These are phyloP conservation scores for Hordeum marinum DNA, from an alignment of 176 grass and related monocot genomes.

Conservation along the genomic window DNA sequence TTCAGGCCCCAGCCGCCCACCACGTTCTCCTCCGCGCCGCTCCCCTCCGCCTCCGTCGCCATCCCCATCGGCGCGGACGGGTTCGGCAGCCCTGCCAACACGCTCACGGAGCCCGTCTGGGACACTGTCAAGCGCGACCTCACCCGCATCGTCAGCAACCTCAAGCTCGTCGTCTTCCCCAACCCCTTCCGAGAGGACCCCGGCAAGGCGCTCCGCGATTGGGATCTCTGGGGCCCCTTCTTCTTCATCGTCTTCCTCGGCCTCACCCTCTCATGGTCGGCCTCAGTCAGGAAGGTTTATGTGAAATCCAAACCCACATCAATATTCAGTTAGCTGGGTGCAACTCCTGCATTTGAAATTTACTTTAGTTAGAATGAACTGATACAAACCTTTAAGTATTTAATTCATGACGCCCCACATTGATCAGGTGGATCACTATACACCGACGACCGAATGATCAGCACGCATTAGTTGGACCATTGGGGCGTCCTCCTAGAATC, in stretches of 20 bases:
- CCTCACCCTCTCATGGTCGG: conserved; percentile 83
- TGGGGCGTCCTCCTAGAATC: background rate
- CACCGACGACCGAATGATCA: background rate
- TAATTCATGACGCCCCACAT: background rate
- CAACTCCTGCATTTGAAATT: background rate
- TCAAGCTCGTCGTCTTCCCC: conserved; percentile 93
- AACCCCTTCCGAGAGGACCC: conserved; percentile 91
- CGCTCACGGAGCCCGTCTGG: conserved; percentile 89
- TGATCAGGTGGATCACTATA: background rate
- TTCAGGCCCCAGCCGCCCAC: conserved; percentile 20
- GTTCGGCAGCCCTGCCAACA: conserved; percentile 49
- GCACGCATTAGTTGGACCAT: background rate
- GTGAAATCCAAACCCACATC: background rate
- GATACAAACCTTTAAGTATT: background rate
- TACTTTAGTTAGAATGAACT: background rate
- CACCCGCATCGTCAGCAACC: conserved; percentile 76
- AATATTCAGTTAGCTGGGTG: background rate
- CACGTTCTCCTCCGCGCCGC: background rate
- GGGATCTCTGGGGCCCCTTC: conserved; percentile 97
- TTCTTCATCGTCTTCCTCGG: conserved; percentile 97
- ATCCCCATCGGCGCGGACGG: conserved; percentile 42
- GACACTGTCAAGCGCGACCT: conserved; percentile 91
- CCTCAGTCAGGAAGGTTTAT: conserved; percentile 58
- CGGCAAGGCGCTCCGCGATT: conserved; percentile 82
- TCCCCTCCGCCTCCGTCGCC: background rate